Percentiles rank a stretch among this genome's conserved stretches.
Evolutionary conservation across 2,329 filamentous ascomycete genomes (phyloP).

Genomic region (Aureobasidium leucospermi): DNA sequence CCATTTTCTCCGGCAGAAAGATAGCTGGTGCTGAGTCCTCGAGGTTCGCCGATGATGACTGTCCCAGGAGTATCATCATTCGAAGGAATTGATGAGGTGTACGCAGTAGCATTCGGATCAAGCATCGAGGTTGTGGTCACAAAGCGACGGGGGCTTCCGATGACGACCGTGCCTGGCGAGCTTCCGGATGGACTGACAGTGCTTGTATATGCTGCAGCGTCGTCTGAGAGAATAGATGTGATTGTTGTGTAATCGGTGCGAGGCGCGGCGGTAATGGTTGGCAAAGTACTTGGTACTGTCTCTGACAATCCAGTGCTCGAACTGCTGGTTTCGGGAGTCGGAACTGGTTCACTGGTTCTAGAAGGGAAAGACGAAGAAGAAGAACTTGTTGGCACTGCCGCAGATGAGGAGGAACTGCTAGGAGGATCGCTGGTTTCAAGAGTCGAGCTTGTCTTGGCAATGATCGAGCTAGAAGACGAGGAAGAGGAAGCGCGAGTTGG

Average conservation of each 20-base stretch:
- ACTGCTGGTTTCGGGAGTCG: not conserved
- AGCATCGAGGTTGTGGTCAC: conserved; percentile 1
- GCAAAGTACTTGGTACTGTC: not conserved
- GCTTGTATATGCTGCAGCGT: not conserved
- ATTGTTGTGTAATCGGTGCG: not conserved
- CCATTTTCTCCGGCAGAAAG: not conserved
- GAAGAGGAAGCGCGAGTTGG: not conserved
- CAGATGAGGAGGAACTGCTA: not conserved
- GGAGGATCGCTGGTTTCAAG: not conserved
- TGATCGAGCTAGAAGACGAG: not conserved
- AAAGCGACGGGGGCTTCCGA: not conserved
- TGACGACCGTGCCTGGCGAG: not conserved
- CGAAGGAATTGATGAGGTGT: not conserved
- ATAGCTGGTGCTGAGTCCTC: not conserved
- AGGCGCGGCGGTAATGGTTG: not conserved
- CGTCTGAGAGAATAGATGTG: not conserved
- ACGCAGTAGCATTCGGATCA: not conserved
- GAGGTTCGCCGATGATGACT: not conserved
- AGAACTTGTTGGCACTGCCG: not conserved
- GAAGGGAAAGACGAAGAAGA: not conserved
- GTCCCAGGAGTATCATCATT: not conserved
- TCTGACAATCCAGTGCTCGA: not conserved
- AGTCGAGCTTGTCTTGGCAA: not conserved
- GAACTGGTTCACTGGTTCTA: not conserved
- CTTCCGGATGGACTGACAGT: not conserved